phyloP scores from a whole-genome alignment of 2,329 filamentous ascomycete species.

The Alternaria metachromatica region DNA sequence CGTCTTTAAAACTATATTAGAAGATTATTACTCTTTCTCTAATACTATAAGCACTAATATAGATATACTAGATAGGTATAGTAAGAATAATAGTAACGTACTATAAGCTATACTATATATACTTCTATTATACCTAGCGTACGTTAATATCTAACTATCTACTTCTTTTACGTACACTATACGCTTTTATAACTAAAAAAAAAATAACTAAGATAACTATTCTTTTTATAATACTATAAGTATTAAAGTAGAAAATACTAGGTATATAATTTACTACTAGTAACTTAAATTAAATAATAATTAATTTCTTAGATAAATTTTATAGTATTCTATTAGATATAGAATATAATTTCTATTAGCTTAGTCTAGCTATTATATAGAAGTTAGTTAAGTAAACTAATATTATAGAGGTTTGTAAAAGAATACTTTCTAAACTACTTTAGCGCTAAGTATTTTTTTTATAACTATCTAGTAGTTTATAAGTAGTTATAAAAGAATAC shows the following conservation, averaged over 20 bases:
- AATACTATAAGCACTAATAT: background rate
- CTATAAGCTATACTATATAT: background rate
- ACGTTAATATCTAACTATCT: background rate
- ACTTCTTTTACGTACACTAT: background rate
- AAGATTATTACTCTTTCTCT: background rate
- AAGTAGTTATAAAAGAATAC: background rate
- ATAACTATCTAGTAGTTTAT: slow-evolving; percentile 1
- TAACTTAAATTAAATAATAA: background rate
- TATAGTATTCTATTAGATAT: slow-evolving; percentile 4
- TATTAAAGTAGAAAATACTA: background rate
- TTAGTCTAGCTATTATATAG: background rate
- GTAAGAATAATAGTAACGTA: background rate
- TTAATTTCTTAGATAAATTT: slow-evolving; percentile 1
- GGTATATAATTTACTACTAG: background rate
- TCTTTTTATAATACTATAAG: background rate
- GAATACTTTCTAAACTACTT: slow-evolving; percentile 2
- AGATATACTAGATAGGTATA: background rate
- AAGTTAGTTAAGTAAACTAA: slow-evolving; percentile 3
- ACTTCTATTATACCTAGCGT: background rate
- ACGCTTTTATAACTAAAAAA: background rate
- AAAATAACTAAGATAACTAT: background rate
- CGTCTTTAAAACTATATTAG: background rate
- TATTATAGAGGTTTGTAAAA: background rate
- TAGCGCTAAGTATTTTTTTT: background rate
- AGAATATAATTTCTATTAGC: background rate